Base-by-base conservation (phyloP, 768 basidiomycete species). In the Inosperma sp. region DNA sequence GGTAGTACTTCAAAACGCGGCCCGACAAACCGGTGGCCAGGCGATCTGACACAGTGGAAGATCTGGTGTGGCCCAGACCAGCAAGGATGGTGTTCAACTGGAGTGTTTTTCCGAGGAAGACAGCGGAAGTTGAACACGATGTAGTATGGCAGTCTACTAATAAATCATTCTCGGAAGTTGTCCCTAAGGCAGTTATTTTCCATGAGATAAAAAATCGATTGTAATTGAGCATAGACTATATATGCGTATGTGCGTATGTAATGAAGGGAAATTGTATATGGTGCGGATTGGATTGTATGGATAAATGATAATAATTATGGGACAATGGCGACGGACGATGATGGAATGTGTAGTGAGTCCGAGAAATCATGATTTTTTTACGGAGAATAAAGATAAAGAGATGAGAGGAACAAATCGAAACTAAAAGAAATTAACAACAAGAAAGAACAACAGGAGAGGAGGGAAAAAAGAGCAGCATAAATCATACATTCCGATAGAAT, bases 401-500 rank as follows among this genome's bases (percentile, higher is more conserved):
- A 42, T 23, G 19, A 14, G 13, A 44, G 16, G 22, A 50, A 50
- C 37, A 51, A 40, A n/a, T n/a, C n/a, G 29, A 48, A 48, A 42
- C 42, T 31, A 47, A 55, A 34, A 41, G 14, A 27, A 19, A 43
- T 12, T 8, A 48, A 48, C 33, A 43, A 36, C 49, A 39, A 37
- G 41, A 34, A 40, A 19, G 44, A 40, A 25, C 49, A 49, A 25
- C 21, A 31, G 31, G 27, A 22, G 47, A 12, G n/a, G 25, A 33
- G 35, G 19, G 44, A 42, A 47, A 40, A 46, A 10, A 30, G 37
- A 42, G 39, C 31, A 41, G 25, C 14, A 44, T 45, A 52, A 49
- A 60, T 46, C 50, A 54, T 57, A 60, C 56, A 57, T 49, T 59
- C 56, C 47, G 42, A 42, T 34, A 54, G 49, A 53, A 51, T n/a